Conservation (phyloP, 495 filamentous ascomycete genomes). For the Hypomontagnella submonticulosa region DNA sequence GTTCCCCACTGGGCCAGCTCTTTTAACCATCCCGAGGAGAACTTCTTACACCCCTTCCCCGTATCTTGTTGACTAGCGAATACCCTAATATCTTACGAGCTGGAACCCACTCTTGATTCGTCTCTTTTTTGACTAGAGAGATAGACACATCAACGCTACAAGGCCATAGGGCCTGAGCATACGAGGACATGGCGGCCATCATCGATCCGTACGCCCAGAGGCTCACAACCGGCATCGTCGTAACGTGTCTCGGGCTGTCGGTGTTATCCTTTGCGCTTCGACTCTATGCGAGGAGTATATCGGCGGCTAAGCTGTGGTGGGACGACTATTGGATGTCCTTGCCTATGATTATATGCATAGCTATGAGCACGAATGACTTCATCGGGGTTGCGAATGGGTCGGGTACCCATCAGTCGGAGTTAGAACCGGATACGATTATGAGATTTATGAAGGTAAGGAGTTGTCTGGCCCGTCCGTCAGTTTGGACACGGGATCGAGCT, state of each 20-base stretch:
- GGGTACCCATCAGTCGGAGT: slow-evolving; percentile 25
- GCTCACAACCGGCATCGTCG: slow-evolving; percentile 41
- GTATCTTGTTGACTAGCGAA: neutral
- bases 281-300: slow-evolving; percentile 31
- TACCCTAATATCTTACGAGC: neutral
- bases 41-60: slow-evolving; percentile 2
- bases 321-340: slow-evolving; percentile 56
- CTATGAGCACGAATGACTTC: slow-evolving; percentile 39
- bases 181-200: slow-evolving; percentile 18
- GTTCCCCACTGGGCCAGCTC: too few relatives aligned
- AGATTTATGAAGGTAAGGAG: slow-evolving; percentile 37
- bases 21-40: slow-evolving; percentile 13
- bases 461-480: slow-evolving; percentile 23
- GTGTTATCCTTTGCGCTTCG: slow-evolving; percentile 39
- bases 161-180: slow-evolving; percentile 1
- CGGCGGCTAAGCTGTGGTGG: slow-evolving; percentile 53
- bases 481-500: neutral
- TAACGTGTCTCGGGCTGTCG: slow-evolving; percentile 36
- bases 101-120: slow-evolving; percentile 2
- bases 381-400: slow-evolving; percentile 37
- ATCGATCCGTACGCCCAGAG: slow-evolving; percentile 23
- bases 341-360: slow-evolving; percentile 49
- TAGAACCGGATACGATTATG: slow-evolving; percentile 39
- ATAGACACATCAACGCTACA: neutral
- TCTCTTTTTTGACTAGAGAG: slow-evolving; percentile 8